A percentile compares a stretch with the other conserved stretches of the same genome.
phyloP scores from a whole-genome alignment of 176 grass and related monocot genomes.

The Musa troglodytarum region DNA sequence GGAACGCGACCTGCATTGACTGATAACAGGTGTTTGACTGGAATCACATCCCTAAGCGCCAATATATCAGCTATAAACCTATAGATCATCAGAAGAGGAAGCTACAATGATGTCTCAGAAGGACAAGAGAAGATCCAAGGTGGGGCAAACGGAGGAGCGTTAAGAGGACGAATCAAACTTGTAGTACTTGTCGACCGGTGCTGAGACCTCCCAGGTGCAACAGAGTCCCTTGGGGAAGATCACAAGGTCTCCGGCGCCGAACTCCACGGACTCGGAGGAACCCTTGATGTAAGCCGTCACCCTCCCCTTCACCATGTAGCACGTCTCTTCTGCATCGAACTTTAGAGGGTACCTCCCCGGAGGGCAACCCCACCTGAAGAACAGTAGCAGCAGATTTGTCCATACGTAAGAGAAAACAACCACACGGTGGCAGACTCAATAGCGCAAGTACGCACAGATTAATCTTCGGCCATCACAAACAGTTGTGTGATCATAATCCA shows the following conservation, averaged over 20 bases:
- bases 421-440: too few species aligned
- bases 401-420: neutral
- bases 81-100: too few species aligned
- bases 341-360: constrained; percentile 72
- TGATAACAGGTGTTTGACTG: neutral
- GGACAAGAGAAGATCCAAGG: too few species aligned
- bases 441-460: too few species aligned
- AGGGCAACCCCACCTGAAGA: constrained; percentile 61
- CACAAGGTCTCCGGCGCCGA: constrained; percentile 82
- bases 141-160: too few species aligned
- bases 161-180: constrained; percentile 59
- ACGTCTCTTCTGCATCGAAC: constrained; percentile 78
- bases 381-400: neutral
- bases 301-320: constrained; percentile 80
- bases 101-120: too few species aligned
- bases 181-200: constrained; percentile 86
- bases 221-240: constrained; percentile 82
- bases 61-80: too few species aligned
- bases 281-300: constrained; percentile 64
- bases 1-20: neutral
- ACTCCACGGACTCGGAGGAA: constrained; percentile 68
- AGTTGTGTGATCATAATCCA: neutral
- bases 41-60: neutral
- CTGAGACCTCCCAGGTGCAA: constrained; percentile 82
- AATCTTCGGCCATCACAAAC: too few species aligned